A percentile compares a stretch with the other conserved stretches of the same genome.
Evolutionary conservation across 2,329 filamentous ascomycete genomes (phyloP).

Genomic region (Cyphellophora attinorum): DNA sequence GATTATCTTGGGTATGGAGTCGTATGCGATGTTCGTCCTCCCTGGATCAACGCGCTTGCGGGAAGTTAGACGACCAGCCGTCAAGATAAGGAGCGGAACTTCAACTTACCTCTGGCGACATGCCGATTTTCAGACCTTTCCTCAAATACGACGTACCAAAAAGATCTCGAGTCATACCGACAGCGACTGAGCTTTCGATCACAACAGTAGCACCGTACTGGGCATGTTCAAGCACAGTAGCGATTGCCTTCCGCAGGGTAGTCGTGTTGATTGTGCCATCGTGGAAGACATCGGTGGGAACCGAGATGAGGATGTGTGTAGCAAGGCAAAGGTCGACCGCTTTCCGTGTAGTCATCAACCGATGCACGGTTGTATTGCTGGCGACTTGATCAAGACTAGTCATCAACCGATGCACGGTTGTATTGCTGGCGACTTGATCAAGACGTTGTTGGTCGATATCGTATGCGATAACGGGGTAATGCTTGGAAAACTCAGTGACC

Average conservation of each 20-base stretch:
- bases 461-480: slow-evolving; percentile 10
- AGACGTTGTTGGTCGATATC: slow-evolving; percentile 3
- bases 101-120: slow-evolving; percentile 10
- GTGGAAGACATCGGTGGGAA: slow-evolving; percentile 10
- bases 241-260: slow-evolving; percentile 8
- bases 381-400: background rate
- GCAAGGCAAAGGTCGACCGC: slow-evolving; percentile 5
- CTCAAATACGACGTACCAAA: slow-evolving; percentile 2
- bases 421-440: background rate
- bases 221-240: slow-evolving; percentile 8
- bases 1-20: slow-evolving; percentile 12
- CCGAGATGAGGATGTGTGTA: slow-evolving; percentile 12
- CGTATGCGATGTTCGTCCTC: slow-evolving; percentile 6
- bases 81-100: background rate
- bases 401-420: background rate
- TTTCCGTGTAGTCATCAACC: background rate
- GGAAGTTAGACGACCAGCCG: background rate
- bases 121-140: slow-evolving; percentile 10
- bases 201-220: slow-evolving; percentile 10
- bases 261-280: slow-evolving; percentile 10
- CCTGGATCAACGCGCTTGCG: slow-evolving; percentile 11
- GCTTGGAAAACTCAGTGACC: slow-evolving; percentile 8
- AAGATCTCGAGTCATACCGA: slow-evolving; percentile 12
- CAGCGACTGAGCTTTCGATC: slow-evolving; percentile 13
- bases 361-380: background rate